Evolutionary conservation across 345 rosid species (phyloP).

Genomic region (Pelargonium nanum): DNA sequence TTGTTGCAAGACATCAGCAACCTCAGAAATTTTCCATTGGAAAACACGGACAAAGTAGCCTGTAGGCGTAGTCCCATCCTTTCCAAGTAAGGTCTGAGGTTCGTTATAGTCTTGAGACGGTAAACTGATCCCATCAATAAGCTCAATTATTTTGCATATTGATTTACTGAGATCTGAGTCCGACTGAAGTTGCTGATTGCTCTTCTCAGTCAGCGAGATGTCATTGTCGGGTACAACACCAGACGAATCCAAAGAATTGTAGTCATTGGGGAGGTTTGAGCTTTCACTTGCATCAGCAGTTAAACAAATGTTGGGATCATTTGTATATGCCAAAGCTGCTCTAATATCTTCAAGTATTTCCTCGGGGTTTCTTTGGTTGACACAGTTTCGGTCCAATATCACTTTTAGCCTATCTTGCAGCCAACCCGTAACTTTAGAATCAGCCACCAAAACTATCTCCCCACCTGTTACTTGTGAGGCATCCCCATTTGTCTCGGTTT

Average conservation of each 20-base stretch:
- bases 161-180: slow-evolving; percentile 48
- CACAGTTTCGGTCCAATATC: slow-evolving; percentile 32
- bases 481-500: not conserved
- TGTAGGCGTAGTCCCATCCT: slow-evolving; percentile 38
- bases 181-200: slow-evolving; percentile 13
- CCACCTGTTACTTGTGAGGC: not conserved
- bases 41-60: slow-evolving; percentile 65
- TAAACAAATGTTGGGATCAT: slow-evolving; percentile 10
- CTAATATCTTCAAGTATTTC: slow-evolving; percentile 38
- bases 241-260: slow-evolving; percentile 15
- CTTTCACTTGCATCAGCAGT: slow-evolving; percentile 17
- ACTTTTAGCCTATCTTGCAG: slow-evolving; percentile 37
- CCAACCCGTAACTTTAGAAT: slow-evolving; percentile 26
- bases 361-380: slow-evolving; percentile 27
- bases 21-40: slow-evolving; percentile 88
- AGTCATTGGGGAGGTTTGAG: slow-evolving; percentile 4
- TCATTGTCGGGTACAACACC: slow-evolving; percentile 11
- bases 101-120: slow-evolving; percentile 15
- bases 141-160: slow-evolving; percentile 49
- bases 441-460: slow-evolving; percentile 7
- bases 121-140: slow-evolving; percentile 52
- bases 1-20: slow-evolving; percentile 34
- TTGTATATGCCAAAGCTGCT: slow-evolving; percentile 32
- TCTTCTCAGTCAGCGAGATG: slow-evolving; percentile 15
- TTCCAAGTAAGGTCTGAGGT: slow-evolving; percentile 19